These are phyloP conservation scores for Saturnispora mendoncae DNA, from an alignment of 805 yeast genomes.

Conservation along the genomic window DNA sequence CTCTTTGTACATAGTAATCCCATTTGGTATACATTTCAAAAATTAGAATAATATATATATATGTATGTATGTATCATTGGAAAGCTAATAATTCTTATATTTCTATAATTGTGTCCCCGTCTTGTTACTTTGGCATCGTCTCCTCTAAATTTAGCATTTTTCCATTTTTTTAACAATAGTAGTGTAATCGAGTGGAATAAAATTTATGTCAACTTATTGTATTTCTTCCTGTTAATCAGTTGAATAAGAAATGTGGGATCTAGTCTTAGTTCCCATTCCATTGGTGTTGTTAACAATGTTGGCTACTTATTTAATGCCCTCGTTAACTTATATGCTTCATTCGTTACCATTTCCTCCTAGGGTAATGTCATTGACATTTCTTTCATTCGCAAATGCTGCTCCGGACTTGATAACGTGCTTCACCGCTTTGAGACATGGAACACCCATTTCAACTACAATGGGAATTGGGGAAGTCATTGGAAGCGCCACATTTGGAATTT, in stretches of 20 bases:
- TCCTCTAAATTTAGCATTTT: too few relatives aligned
- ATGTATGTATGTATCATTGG: background rate
- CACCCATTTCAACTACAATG: slow-evolving; percentile 35
- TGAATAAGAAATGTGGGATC: background rate
- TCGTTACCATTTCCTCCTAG: slow-evolving; percentile 6
- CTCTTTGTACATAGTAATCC: background rate
- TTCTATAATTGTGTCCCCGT: too few relatives aligned
- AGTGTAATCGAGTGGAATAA: too few relatives aligned
- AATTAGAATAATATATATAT: background rate
- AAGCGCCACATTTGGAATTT: slow-evolving; percentile 43
- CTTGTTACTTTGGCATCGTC: too few relatives aligned
- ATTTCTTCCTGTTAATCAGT: too few relatives aligned
- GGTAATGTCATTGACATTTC: slow-evolving; percentile 44
- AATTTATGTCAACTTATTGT: too few relatives aligned
- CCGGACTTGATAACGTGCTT: slow-evolving; percentile 85
- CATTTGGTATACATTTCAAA: background rate
- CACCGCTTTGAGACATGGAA: slow-evolving; percentile 63
- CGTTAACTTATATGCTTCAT: slow-evolving; percentile 8
- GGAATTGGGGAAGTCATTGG: slow-evolving; percentile 49
- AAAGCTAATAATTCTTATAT: background rate
- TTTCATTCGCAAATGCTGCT: slow-evolving; percentile 88
- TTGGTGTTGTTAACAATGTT: slow-evolving; percentile 4
- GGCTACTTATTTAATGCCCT: slow-evolving; percentile 9
- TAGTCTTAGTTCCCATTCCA: slow-evolving; percentile 5
- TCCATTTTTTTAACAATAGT: too few relatives aligned